Evolutionary conservation across 2,329 filamentous ascomycete genomes (phyloP).

Genomic region (Davidsoniella eucalypti): DNA sequence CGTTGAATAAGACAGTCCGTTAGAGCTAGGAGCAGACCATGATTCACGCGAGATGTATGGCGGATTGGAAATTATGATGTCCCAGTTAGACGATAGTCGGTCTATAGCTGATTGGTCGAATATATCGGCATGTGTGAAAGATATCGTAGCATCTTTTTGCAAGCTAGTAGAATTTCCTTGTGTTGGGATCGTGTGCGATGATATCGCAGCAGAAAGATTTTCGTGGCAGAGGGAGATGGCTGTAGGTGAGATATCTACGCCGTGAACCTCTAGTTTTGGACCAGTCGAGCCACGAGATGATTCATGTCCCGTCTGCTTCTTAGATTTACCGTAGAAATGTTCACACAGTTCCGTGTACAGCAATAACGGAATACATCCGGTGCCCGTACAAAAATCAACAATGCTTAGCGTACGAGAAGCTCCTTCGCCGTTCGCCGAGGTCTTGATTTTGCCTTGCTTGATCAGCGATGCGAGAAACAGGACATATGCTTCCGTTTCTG

Average conservation of each 20-base stretch:
- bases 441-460: not conserved
- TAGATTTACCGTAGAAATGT: conserved; percentile 5
- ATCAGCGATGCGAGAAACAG: conserved; percentile 29
- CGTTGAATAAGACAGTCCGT: conserved; percentile 51
- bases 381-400: conserved; percentile 78
- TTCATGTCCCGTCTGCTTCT: too few species aligned
- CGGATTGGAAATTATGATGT: conserved; percentile 74
- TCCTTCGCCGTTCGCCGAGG: not conserved
- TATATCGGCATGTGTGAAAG: conserved; percentile 33
- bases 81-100: conserved; percentile 21
- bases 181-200: conserved; percentile 13
- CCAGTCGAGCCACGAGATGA: conserved; percentile 17
- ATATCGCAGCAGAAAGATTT: conserved; percentile 35
- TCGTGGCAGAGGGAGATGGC: conserved; percentile 48
- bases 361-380: conserved; percentile 74
- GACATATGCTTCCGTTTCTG: conserved; percentile 57
- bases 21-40: conserved; percentile 22
- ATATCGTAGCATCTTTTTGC: conserved; percentile 16
- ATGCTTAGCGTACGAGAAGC: conserved; percentile 34
- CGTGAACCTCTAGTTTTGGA: conserved; percentile 36
- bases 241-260: conserved; percentile 53
- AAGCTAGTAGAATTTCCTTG: not conserved
- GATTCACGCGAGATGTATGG: conserved; percentile 61
- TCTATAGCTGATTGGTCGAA: conserved; percentile 27
- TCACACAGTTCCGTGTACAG: conserved; percentile 45